Evolutionary conservation across 2,329 filamentous ascomycete genomes (phyloP), one percentile per base, ranked within the genome.

Genomic region (Aaosphaeria arxii): DNA sequence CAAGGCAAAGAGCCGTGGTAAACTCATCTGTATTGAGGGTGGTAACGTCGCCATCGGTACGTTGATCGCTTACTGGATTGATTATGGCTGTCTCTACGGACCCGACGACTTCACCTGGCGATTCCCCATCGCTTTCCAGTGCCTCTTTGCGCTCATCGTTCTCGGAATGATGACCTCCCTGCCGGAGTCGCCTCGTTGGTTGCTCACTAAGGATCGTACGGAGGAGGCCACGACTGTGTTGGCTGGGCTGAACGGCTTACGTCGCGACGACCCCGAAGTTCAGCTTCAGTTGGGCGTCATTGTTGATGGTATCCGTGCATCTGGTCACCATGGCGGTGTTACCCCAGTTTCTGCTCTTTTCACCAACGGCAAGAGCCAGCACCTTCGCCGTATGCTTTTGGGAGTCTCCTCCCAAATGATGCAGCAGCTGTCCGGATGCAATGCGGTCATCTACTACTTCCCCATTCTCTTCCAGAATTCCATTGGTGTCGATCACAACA

Each of bases 131-230:
- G 75, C 76, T 6, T 80, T 80, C 66, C 77, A 80, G 61, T 67
- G 75, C 33, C 52, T 78, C 42, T 79, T 79, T 52, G 77, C 72
- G 38, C 31, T 78, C 13, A 59, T 79, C 71, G 50, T 79, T 74
- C 56, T 79, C 70, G 42, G 72, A 5, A 82, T 82, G 54, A 82
- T 88, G 62, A 84, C 81, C 47, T 63, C 69, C 44, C 58, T 87
- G 5, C 85, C 85, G 2, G 85, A 88, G 65, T 84, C 80, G 0
- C 85, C 85, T 0, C 78, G 85, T 43, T 88, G 78, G 72, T 78
- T 88, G 9, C 73, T 86, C 55, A 77, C 78, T 59, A 84, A 84
- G 68, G 84, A 86, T 58, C 78, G 79, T 7, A 73, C 79, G 47
- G 81, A 84, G 17, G 78, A 87, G 56, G 85, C 85, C 4, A 71